These are phyloP conservation scores for Venturia effusa DNA, from an alignment of 2,329 filamentous ascomycete species.

Conservation along the genomic window DNA sequence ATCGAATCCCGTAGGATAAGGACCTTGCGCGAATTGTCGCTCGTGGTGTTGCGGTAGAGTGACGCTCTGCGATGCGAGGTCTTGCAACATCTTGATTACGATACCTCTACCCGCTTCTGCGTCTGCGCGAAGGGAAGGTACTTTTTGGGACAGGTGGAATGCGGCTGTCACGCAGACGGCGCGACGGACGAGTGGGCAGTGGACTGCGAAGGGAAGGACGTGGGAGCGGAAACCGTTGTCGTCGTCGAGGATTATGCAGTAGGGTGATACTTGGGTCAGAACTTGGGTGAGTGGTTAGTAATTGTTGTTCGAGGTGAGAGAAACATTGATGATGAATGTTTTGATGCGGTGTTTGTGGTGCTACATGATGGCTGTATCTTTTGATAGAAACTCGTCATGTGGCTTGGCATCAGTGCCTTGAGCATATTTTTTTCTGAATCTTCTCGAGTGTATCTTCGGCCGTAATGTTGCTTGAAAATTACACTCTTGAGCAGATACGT, in stretches of 20 bases:
- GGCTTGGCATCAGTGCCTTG: no score
- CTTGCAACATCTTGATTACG: slow-evolving; percentile 25
- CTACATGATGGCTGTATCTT: no score
- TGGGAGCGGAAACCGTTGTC: slow-evolving; percentile 30
- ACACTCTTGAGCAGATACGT: no score
- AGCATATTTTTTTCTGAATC: no score
- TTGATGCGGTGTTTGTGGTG: neutral
- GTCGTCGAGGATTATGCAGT: slow-evolving; percentile 29
- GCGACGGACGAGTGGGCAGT: slow-evolving; percentile 25
- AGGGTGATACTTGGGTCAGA: neutral
- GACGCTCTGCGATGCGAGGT: slow-evolving; percentile 18
- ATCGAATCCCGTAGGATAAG: no score
- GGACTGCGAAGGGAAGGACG: slow-evolving; percentile 29
- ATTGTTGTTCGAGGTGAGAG: neutral
- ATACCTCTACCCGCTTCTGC: slow-evolving; percentile 27
- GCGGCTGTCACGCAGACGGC: slow-evolving; percentile 31
- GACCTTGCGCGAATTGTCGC: no score
- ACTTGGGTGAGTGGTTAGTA: neutral
- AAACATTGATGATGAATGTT: neutral
- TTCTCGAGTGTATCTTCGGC: no score
- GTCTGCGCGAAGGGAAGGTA: slow-evolving; percentile 20
- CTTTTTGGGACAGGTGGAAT: slow-evolving; percentile 26
- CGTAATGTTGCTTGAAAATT: no score
- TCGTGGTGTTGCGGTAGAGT: no score
- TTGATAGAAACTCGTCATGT: no score